phyloP scores from a whole-genome alignment of 1,284 basidiomycete species.

The Cystobasidium sp. region DNA sequence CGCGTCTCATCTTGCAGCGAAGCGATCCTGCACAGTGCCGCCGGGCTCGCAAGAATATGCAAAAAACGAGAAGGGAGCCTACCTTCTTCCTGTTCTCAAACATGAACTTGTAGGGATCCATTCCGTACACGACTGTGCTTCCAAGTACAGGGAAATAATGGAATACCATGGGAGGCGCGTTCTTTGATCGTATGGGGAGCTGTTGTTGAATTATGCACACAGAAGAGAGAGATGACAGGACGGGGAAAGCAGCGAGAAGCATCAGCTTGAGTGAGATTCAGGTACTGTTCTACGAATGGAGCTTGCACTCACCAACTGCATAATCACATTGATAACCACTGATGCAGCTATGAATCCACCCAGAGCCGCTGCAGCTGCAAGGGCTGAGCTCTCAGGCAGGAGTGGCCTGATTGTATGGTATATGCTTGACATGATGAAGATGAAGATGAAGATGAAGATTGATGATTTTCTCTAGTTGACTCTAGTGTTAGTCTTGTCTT shows the following conservation, averaged over 20 bases:
- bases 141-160: slow-evolving; percentile 77
- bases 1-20: background rate
- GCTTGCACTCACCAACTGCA: slow-evolving; percentile 36
- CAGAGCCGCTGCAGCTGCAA: slow-evolving; percentile 15
- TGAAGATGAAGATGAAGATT: too few species aligned
- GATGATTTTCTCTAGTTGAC: too few species aligned
- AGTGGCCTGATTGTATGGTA: slow-evolving; percentile 29
- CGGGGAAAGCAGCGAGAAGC: background rate
- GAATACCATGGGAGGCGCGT: slow-evolving; percentile 74
- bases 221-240: slow-evolving; percentile 35
- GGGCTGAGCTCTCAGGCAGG: slow-evolving; percentile 26
- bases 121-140: slow-evolving; percentile 72
- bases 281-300: background rate
- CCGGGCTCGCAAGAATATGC: background rate
- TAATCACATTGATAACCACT: slow-evolving; percentile 34
- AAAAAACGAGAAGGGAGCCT: background rate
- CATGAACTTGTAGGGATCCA: slow-evolving; percentile 78
- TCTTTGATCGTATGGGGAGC: slow-evolving; percentile 46
- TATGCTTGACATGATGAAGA: slow-evolving; percentile 28
- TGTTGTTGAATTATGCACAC: slow-evolving; percentile 39
- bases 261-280: too few species aligned
- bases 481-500: too few species aligned
- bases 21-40: too few species aligned
- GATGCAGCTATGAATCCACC: slow-evolving; percentile 9
- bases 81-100: slow-evolving; percentile 81